Evolutionary conservation across 2,329 filamentous ascomycete genomes (phyloP).

Genomic region (Exophiala lecanii-corni): DNA sequence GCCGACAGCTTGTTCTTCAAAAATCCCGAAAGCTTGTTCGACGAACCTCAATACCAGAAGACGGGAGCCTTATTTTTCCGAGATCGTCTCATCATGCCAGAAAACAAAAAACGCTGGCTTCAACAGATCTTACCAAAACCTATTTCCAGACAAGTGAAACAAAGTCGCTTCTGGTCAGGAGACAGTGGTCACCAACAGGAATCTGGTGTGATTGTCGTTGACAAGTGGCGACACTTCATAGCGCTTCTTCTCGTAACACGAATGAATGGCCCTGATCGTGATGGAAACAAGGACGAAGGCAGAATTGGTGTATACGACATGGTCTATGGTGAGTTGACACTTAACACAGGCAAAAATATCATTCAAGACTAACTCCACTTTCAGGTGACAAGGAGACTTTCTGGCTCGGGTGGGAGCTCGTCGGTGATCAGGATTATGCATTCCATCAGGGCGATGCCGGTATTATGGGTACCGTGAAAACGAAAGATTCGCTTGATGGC

Average conservation of each 20-base stretch:
- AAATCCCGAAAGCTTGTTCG: slow-evolving; percentile 41
- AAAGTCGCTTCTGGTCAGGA: slow-evolving; percentile 28
- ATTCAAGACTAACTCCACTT: background rate
- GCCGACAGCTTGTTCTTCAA: slow-evolving; percentile 44
- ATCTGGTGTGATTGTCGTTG: slow-evolving; percentile 44
- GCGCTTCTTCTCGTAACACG: slow-evolving; percentile 37
- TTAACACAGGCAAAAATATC: background rate
- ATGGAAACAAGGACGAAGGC: slow-evolving; percentile 36
- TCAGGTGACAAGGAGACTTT: slow-evolving; percentile 48
- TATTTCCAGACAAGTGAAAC: slow-evolving; percentile 38
- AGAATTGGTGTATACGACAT: slow-evolving; percentile 43
- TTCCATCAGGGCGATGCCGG: slow-evolving; percentile 40
- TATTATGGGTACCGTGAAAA: slow-evolving; percentile 22
- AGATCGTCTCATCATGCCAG: slow-evolving; percentile 41
- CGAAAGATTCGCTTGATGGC: slow-evolving; percentile 1
- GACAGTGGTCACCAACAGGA: slow-evolving; percentile 35
- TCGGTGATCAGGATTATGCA: slow-evolving; percentile 39
- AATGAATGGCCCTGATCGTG: slow-evolving; percentile 40
- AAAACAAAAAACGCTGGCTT: slow-evolving; percentile 36
- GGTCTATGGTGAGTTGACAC: slow-evolving; percentile 38
- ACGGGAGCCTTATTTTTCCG: slow-evolving; percentile 46
- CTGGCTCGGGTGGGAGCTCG: slow-evolving; percentile 47
- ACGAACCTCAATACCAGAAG: slow-evolving; percentile 38
- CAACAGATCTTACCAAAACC: slow-evolving; percentile 42
- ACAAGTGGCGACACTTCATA: slow-evolving; percentile 45